Percentiles rank a stretch among this genome's conserved stretches.
These are phyloP conservation scores for Lophiotrema nucula DNA, from an alignment of 495 filamentous ascomycete genomes.

Conservation along the genomic window DNA sequence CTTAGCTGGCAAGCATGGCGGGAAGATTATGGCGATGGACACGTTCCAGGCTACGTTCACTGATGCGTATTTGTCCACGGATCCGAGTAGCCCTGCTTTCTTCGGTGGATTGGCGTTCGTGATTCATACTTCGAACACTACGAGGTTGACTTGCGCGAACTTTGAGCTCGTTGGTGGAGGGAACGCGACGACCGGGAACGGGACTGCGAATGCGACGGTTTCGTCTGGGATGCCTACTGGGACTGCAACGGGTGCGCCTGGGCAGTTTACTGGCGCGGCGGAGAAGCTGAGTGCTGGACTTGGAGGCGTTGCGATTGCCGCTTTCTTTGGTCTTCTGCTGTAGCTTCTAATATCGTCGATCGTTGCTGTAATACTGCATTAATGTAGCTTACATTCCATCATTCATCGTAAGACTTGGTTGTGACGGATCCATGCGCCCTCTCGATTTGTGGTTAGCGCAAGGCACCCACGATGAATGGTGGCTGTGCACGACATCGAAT, in stretches of 20 bases:
- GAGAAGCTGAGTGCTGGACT: not conserved
- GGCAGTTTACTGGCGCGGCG: not conserved
- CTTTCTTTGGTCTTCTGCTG: no score
- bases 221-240: not conserved
- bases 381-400: no score
- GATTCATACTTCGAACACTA: slow-evolving; percentile 70
- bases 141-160: slow-evolving; percentile 70
- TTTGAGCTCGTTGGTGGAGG: slow-evolving; percentile 43
- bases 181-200: not conserved
- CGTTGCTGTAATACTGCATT: no score
- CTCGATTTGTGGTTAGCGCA: no score
- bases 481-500: no score
- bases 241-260: not conserved
- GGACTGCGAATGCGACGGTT: not conserved
- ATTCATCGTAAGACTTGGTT: no score
- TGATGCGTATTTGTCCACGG: slow-evolving; percentile 66
- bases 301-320: not conserved
- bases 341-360: not conserved
- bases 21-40: slow-evolving; percentile 50
- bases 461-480: no score
- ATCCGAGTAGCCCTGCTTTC: slow-evolving; percentile 58
- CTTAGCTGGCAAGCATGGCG: slow-evolving; percentile 77
- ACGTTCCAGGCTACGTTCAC: slow-evolving; percentile 49
- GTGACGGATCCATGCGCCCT: no score
- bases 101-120: slow-evolving; percentile 79